Evolutionary conservation across 164 flowering plant species (phyloP).

Genomic region (Dillenia turbinata): DNA sequence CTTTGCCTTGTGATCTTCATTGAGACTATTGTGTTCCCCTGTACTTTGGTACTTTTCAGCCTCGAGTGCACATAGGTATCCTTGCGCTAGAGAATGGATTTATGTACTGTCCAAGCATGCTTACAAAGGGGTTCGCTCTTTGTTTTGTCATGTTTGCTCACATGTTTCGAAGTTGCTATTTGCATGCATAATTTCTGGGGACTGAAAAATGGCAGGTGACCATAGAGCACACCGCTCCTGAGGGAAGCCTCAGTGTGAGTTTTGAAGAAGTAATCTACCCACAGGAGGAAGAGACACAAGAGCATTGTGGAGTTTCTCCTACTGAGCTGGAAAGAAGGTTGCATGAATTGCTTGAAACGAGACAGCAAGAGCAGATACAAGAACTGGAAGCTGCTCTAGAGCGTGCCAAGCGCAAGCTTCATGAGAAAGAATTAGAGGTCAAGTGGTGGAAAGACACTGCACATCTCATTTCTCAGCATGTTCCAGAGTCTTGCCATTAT

Average conservation of each 20-base stretch:
- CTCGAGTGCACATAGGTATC: background rate
- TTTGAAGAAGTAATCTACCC: conserved; percentile 27
- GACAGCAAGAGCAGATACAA: conserved; percentile 57
- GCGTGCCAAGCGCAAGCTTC: conserved; percentile 29
- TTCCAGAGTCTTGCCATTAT: conserved; percentile 13
- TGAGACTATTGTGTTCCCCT: too few species aligned
- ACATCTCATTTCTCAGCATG: conserved; percentile 30
- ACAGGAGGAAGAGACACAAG: conserved; percentile 9
- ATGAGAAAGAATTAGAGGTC: conserved; percentile 57
- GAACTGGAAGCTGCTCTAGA: conserved; percentile 66
- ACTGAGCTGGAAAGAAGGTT: conserved; percentile 60
- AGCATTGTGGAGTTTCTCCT: conserved; percentile 42
- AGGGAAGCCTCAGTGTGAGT: conserved; percentile 16
- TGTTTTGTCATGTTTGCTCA: background rate
- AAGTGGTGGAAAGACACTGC: conserved; percentile 80
- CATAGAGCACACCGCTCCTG: conserved; percentile 15
- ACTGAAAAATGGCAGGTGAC: conserved; percentile 24
- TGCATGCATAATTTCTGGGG: background rate
- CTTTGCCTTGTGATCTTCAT: too few species aligned
- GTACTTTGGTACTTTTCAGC: background rate
- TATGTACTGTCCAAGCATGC: background rate
- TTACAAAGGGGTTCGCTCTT: background rate
- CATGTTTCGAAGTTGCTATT: background rate
- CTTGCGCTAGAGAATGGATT: background rate
- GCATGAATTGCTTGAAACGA: conserved; percentile 52